Base-by-base conservation (phyloP, 2,329 filamentous ascomycete species). In the Fusarium longipes region DNA sequence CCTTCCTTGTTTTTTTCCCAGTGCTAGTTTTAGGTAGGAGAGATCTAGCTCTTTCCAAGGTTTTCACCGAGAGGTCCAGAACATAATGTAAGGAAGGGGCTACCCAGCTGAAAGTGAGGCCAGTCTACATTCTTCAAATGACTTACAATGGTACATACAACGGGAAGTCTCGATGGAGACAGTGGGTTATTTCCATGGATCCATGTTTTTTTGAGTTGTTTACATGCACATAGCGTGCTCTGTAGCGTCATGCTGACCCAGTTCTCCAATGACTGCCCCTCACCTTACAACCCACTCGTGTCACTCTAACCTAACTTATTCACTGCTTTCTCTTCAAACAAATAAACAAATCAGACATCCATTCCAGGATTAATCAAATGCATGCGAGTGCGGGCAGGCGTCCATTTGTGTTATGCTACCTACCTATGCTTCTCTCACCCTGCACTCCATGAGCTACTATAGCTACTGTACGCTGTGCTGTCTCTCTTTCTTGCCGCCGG, bases 231-330 rank as follows among this genome's bases (percentile, higher is more conserved):
- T 17, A 36, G 32, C 30, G 30, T 47, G 20, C 43, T 32, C 43
- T 17, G 22, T 53, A 58, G 67, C 65, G 65, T 68, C 65, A 68
- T 68, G 32, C 57, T 68, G 61, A 67, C 49, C 44, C 65, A 44
- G 48, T 64, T 36, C 45, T 27, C 22, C 45, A 48, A 48, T 61
- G 54, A 32, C 44, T 57, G 55, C 57, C 52, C 57, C 63, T 64
- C 64, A 64, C 36, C n/a, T 29, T 38, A 24, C 39, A 24, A 25
- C 39, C 20, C 32, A 36, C 17, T 24, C 12, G 20, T 36, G 12
- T n/a, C 32, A 48, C 30, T 33, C 30, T 25, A 27, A 36, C 22
- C 25, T 24, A 36, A 17, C 24, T 48, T 33, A 32, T 24, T 48
- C 7, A 29, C 40, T 29, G 20, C 18, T 27, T 22, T 45, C 49